phyloP scores from a whole-genome alignment of 78 protist genomes.

The slime mould (Dictyostelium discoideum) region DNA sequence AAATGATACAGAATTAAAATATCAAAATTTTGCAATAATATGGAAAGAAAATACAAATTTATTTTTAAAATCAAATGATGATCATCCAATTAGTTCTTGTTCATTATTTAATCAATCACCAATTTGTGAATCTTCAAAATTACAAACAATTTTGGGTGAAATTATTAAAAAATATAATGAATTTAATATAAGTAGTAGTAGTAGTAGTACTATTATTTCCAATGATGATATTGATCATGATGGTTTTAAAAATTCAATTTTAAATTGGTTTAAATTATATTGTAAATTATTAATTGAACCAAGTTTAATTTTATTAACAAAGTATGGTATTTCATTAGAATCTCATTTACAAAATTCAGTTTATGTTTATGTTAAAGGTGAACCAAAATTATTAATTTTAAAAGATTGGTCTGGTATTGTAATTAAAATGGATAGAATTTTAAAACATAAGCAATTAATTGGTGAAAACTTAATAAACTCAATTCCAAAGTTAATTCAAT shows the following conservation, averaged over 20 bases:
- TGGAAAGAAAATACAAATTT: conserved; percentile 14
- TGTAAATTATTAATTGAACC: not conserved
- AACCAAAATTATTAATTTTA: not conserved
- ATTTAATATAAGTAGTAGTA: too few relatives aligned
- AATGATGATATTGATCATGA: not conserved
- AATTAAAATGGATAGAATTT: not conserved
- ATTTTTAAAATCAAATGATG: not conserved
- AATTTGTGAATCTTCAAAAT: not conserved
- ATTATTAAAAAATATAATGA: not conserved
- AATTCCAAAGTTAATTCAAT: conserved; percentile 1
- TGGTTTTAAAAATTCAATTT: not conserved
- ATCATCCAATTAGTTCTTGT: conserved; percentile 36
- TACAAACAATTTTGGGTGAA: not conserved
- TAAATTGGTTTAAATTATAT: conserved; percentile 3
- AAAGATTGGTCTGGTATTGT: conserved; percentile 31
- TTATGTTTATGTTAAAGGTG: not conserved
- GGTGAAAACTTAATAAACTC: not conserved
- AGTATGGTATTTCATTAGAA: conserved; percentile 30
- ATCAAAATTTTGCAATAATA: conserved; percentile 29
- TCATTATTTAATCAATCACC: conserved; percentile 30
- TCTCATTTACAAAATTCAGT: conserved; percentile 37
- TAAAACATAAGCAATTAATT: not conserved
- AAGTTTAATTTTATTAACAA: conserved; percentile 7
- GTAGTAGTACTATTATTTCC: too few relatives aligned
- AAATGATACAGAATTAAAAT: not conserved